Base-by-base conservation (phyloP, 257 asterid genomes). In the Gentiana dahurica region DNA sequence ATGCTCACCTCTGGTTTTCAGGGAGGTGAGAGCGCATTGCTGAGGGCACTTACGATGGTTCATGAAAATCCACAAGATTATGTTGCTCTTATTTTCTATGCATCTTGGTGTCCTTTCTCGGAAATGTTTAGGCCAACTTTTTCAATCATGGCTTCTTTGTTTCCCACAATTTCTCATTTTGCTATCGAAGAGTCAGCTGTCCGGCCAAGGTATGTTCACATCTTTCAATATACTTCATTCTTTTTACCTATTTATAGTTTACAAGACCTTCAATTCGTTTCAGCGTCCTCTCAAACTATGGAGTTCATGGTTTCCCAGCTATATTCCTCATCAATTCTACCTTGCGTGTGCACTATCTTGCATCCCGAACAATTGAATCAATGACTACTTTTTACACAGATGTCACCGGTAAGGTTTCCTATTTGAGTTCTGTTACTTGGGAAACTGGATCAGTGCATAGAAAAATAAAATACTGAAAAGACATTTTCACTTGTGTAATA, bases 31-130 rank as follows among this genome's bases (percentile, higher is more conserved):
- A 77, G 63, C 12, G 60, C 88, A 41, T 54, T 92, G 85, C 94
- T 77, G 73, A 88, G 79, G 82, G 95, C 95, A 51, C 61, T 85
- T 72, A 69, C 66, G 70, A 71, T 76, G 71, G 84, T 83, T 67
- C 86, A 92, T 76, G 79, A 72, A 62, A 81, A 75, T 59, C 79
- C 71, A 56, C 75, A 75, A 43, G 83, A 81, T 55, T 88, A 85
- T 62, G 90, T 79, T 65, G 82, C 94, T 65, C 66, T 92, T 55
- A 82, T 92, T 69, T 92, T 88, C 87, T 88, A 88, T 75, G 89
- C 99, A 34, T 81, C 95, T 58, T 83, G 97, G 97, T 92, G 99
- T 73, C 99, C 97, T 56, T 92, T 92, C 87, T 92, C 97, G 49
- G 74, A 69, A 58, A 53, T 73, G 34, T 76, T 80, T 54, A 81